Conservation (phyloP, 192 early-diverging fungal genomes). For the Entomortierella chlamydospora region DNA sequence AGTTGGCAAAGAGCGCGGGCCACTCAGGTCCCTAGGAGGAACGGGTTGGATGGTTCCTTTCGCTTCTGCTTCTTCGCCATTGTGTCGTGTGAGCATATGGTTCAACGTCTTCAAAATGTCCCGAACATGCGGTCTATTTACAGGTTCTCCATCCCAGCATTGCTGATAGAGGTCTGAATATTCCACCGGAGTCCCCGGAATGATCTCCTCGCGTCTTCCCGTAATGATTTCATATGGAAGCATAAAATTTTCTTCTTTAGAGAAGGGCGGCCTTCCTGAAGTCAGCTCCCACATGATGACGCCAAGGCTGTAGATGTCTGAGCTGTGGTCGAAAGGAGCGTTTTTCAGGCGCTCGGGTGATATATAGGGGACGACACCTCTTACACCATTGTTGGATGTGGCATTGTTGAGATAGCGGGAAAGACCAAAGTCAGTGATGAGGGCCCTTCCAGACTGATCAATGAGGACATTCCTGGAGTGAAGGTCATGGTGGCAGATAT, state of each 20-base stretch:
- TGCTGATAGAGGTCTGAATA: slow-evolving; percentile 54
- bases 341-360: slow-evolving; percentile 53
- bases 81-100: slow-evolving; percentile 9
- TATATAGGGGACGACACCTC: slow-evolving; percentile 54
- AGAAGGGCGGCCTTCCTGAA: slow-evolving; percentile 45
- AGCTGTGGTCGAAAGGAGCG: slow-evolving; percentile 37
- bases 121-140: slow-evolving; percentile 22
- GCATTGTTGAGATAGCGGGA: slow-evolving; percentile 39
- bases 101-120: slow-evolving; percentile 18
- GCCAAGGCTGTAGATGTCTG: slow-evolving; percentile 56
- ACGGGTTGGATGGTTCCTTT: neutral
- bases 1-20: slow-evolving; percentile 20
- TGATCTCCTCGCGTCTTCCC: slow-evolving; percentile 34
- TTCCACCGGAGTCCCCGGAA: slow-evolving; percentile 49
- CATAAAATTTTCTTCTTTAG: slow-evolving; percentile 43
- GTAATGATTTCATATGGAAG: slow-evolving; percentile 43
- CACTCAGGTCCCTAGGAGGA: neutral
- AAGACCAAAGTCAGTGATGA: slow-evolving; percentile 54
- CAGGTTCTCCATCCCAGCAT: slow-evolving; percentile 59
- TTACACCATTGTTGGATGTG: slow-evolving; percentile 36
- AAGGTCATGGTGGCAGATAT: slow-evolving; percentile 53
- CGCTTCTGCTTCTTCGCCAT: slow-evolving; percentile 4
- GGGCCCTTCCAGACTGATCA: slow-evolving; percentile 40
- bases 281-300: slow-evolving; percentile 61
- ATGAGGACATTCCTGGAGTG: slow-evolving; percentile 57